Evolutionary conservation across 306 rosid species (phyloP).

Genomic region (Lupinus albus): DNA sequence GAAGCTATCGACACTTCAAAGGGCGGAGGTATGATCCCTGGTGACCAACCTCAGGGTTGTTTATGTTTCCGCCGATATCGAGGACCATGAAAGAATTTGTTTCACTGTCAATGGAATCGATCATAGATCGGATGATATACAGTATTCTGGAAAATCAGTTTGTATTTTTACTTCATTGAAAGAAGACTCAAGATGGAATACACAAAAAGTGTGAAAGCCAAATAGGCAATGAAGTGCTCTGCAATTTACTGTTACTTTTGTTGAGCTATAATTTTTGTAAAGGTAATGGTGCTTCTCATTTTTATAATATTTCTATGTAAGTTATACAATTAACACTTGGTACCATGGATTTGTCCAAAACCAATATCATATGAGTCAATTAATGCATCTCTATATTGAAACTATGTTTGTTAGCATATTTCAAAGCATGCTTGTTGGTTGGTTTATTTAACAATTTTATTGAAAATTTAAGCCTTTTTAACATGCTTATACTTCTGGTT

Average conservation of each 20-base stretch:
- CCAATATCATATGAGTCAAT: too few relatives aligned
- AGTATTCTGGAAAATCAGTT: conserved; percentile 47
- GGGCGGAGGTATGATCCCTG: conserved; percentile 99
- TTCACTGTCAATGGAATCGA: conserved; percentile 36
- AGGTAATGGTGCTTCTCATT: conserved; percentile 51
- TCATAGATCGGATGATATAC: conserved; percentile 9
- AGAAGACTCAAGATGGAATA: conserved; percentile 51
- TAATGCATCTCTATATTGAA: too few relatives aligned
- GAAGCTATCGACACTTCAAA: conserved; percentile 92
- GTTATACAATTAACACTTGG: conserved; percentile 38
- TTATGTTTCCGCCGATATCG: conserved; percentile 78
- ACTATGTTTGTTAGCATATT: too few relatives aligned
- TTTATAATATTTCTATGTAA: conserved; percentile 38
- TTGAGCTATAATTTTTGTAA: conserved; percentile 65
- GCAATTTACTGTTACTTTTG: conserved; percentile 47
- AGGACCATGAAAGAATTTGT: conserved; percentile 75
- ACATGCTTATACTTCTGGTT: too few relatives aligned
- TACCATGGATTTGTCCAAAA: conserved; percentile 44
- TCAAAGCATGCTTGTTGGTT: too few relatives aligned
- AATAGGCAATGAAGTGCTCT: conserved; percentile 55
- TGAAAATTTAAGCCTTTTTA: too few relatives aligned
- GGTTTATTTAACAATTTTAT: too few relatives aligned
- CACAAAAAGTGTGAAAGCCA: conserved; percentile 48
- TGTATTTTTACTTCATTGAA: conserved; percentile 55
- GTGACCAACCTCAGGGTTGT: conserved; percentile 85